A percentile compares a stretch with the other conserved stretches of the same genome.
These are phyloP conservation scores for Lodderomyces parapsilosis DNA, from an alignment of 1,139 yeast species.

Conservation along the genomic window DNA sequence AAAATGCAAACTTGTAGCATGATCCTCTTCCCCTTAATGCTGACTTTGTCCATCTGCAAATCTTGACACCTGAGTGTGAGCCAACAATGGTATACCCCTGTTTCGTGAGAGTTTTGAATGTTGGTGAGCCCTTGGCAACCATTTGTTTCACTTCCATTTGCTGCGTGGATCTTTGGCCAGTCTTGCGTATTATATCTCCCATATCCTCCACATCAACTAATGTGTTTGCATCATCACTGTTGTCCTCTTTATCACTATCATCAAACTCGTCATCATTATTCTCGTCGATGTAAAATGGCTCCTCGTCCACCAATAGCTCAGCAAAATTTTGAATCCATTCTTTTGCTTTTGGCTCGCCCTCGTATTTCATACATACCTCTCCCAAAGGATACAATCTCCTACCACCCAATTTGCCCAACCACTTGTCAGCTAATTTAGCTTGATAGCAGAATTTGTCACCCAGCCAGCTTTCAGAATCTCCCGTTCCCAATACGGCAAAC, in stretches of 20 bases:
- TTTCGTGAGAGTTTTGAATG: slow-evolving; percentile 81
- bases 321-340: slow-evolving; percentile 68
- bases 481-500: slow-evolving; percentile 82
- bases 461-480: slow-evolving; percentile 82
- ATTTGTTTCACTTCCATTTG: slow-evolving; percentile 65
- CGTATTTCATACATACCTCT: slow-evolving; percentile 76
- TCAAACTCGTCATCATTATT: slow-evolving; percentile 30
- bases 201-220: slow-evolving; percentile 85
- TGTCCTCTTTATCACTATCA: slow-evolving; percentile 37
- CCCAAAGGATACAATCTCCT: slow-evolving; percentile 84
- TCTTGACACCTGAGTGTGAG: slow-evolving; percentile 91
- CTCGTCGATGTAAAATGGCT: slow-evolving; percentile 52
- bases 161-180: slow-evolving; percentile 15
- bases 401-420: slow-evolving; percentile 80
- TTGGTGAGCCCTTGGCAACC: slow-evolving; percentile 91
- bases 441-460: slow-evolving; percentile 85
- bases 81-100: slow-evolving; percentile 95
- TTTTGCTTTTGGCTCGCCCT: slow-evolving; percentile 57
- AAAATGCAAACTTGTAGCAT: slow-evolving; percentile 88
- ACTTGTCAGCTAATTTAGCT: slow-evolving; percentile 70
- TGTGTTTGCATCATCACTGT: slow-evolving; percentile 43
- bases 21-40: slow-evolving; percentile 94
- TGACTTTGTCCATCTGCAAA: slow-evolving; percentile 95
- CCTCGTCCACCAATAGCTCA: slow-evolving; percentile 64
- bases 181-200: slow-evolving; percentile 57